These are phyloP conservation scores for Talaromyces ruber DNA, from an alignment of 495 filamentous ascomycete genomes.

Conservation along the genomic window DNA sequence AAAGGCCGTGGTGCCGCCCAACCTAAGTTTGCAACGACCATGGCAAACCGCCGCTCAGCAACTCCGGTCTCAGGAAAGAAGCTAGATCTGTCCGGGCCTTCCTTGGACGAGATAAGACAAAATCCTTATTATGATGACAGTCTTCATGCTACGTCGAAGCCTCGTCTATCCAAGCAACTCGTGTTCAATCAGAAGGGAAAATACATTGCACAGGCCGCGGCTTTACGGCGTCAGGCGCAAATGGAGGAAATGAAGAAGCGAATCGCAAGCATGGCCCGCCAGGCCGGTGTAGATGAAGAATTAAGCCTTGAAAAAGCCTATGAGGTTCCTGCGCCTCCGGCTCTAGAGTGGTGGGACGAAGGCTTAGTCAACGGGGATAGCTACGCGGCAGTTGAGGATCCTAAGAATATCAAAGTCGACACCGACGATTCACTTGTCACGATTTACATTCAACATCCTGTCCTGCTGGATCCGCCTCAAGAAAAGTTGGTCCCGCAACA, in stretches of 20 bases:
- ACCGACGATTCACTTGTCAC: conserved; percentile 79
- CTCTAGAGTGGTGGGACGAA: conserved; percentile 98
- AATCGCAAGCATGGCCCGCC: conserved; percentile 77
- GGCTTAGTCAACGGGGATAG: conserved; percentile 63
- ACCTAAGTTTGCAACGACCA: conserved; percentile 50
- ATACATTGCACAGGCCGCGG: conserved; percentile 88
- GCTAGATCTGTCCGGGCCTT: conserved; percentile 60
- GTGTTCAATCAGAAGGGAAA: conserved; percentile 95
- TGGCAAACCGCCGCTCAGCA: conserved; percentile 50
- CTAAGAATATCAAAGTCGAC: conserved; percentile 63
- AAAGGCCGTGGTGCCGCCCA: conserved; percentile 44
- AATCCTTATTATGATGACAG: conserved; percentile 86
- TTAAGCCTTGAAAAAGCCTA: conserved; percentile 83
- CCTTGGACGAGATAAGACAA: conserved; percentile 55
- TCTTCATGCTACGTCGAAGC: conserved; percentile 51
- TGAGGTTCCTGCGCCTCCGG: conserved; percentile 71
- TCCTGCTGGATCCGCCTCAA: conserved; percentile 83
- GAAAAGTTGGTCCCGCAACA: conserved; percentile 69
- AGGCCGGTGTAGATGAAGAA: conserved; percentile 85
- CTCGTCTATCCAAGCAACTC: conserved; percentile 62
- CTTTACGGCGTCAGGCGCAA: conserved; percentile 74
- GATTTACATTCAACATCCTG: conserved; percentile 83
- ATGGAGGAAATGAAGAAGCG: conserved; percentile 90
- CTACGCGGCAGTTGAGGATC: conserved; percentile 59
- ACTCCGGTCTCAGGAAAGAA: conserved; percentile 36